Evolutionary conservation across 805 yeast species (phyloP).

Genomic region (Saccharomycopsis selenospora): DNA sequence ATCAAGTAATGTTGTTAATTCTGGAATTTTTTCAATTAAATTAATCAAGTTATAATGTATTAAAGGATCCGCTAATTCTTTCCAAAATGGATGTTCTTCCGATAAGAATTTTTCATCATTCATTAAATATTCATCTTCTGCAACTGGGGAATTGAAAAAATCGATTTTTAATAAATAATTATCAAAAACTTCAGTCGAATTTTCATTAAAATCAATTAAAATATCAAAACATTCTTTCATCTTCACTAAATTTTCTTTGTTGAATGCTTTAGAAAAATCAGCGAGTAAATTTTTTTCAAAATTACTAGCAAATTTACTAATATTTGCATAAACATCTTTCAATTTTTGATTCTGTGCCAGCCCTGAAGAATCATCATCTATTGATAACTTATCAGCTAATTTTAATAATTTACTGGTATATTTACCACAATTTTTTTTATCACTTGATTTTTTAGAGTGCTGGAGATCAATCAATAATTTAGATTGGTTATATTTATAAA

Average conservation of each 20-base stretch:
- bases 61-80: slow-evolving; percentile 51
- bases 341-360: slow-evolving; percentile 4
- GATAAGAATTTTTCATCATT: slow-evolving; percentile 25
- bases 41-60: slow-evolving; percentile 33
- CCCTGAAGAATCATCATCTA: neutral
- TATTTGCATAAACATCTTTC: slow-evolving; percentile 32
- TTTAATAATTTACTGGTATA: slow-evolving; percentile 18
- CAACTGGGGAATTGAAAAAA: slow-evolving; percentile 39
- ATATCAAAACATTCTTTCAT: slow-evolving; percentile 74
- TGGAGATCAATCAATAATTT: slow-evolving; percentile 51
- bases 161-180: slow-evolving; percentile 76
- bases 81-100: slow-evolving; percentile 46
- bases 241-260: slow-evolving; percentile 55
- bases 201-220: slow-evolving; percentile 75
- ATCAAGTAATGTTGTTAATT: slow-evolving; percentile 46
- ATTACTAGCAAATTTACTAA: slow-evolving; percentile 65
- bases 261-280: slow-evolving; percentile 68
- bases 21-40: slow-evolving; percentile 36
- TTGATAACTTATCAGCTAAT: slow-evolving; percentile 15
- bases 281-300: slow-evolving; percentile 68
- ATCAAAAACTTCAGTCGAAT: slow-evolving; percentile 64
- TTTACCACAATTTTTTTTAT: slow-evolving; percentile 58
- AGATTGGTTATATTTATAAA: slow-evolving; percentile 47
- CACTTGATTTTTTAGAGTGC: slow-evolving; percentile 39
- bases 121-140: slow-evolving; percentile 35